A percentile compares a stretch with the other conserved stretches of the same genome.
Conservation (phyloP, 1,284 basidiomycete species). For the Fomitopsis palustris region DNA sequence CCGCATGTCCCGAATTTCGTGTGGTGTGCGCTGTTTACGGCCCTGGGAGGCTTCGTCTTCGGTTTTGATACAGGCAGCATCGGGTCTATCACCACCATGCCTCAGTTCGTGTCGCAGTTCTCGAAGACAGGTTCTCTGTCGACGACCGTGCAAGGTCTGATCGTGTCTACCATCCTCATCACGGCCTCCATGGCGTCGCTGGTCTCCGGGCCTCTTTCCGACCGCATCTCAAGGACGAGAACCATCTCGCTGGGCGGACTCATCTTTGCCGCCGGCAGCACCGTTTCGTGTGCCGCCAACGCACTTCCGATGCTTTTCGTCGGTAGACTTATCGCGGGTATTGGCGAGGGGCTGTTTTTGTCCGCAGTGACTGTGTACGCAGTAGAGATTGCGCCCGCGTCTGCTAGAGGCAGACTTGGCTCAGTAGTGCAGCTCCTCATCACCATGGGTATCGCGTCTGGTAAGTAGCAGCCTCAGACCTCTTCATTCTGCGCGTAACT, state of each 20-base stretch:
- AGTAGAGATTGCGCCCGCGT: conserved; percentile 41
- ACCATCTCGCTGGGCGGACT: conserved; percentile 40
- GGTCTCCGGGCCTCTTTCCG: conserved; percentile 42
- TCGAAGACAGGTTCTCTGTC: conserved; percentile 24
- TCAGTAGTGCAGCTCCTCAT: conserved; percentile 43
- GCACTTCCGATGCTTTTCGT: conserved; percentile 37
- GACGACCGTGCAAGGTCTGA: conserved; percentile 38
- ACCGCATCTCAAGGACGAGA: conserved; percentile 44
- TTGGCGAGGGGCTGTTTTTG: conserved; percentile 47
- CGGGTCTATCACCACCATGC: conserved; percentile 44
- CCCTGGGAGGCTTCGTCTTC: conserved; percentile 35
- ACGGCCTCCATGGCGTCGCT: conserved; percentile 43
- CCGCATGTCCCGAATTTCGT: conserved; percentile 22
- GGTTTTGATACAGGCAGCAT: conserved; percentile 42
- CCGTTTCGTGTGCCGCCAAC: conserved; percentile 30
- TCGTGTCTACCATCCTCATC: conserved; percentile 43
- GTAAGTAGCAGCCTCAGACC: conserved; percentile 11
- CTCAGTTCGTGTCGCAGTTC: conserved; percentile 36
- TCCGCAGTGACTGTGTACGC: conserved; percentile 45
- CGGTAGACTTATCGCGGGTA: conserved; percentile 44
- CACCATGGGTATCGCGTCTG: conserved; percentile 40
- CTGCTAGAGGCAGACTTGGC: conserved; percentile 39
- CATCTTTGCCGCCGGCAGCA: conserved; percentile 38
- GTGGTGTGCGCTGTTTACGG: conserved; percentile 31
- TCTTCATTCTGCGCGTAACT: background rate